Conservation (phyloP, 1,284 basidiomycete genomes). For the Naganishia albida region DNA sequence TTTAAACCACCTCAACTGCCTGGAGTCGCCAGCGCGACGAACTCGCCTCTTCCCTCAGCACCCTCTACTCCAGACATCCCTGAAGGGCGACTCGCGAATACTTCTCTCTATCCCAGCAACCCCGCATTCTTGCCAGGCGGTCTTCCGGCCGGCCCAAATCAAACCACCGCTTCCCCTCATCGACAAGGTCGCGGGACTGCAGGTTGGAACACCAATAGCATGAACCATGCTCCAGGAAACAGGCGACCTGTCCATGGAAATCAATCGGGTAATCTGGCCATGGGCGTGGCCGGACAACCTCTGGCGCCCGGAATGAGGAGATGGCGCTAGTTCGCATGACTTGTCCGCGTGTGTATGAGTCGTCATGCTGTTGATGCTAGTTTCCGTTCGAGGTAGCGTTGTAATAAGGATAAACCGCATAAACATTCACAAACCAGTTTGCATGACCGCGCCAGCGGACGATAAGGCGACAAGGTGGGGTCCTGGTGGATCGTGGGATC, state of each 20-base stretch:
- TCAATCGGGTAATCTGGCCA: constrained; percentile 9
- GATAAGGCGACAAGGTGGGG: no score
- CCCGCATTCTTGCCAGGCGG: constrained; percentile 8
- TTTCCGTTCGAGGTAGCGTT: no score
- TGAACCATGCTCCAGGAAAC: constrained; percentile 6
- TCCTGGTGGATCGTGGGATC: no score
- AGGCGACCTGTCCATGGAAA: not conserved
- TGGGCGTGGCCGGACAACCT: constrained; percentile 17
- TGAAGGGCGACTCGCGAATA: constrained; percentile 7
- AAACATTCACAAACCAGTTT: no score
- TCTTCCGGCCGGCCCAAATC: not conserved
- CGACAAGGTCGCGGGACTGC: constrained; percentile 13
- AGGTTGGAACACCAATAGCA: constrained; percentile 10
- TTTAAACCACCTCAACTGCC: constrained; percentile 42
- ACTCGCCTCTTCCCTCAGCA: constrained; percentile 3
- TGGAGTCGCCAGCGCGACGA: constrained; percentile 28
- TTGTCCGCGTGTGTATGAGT: no score
- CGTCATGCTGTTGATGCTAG: no score
- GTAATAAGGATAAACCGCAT: no score
- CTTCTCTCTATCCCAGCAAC: constrained; percentile 12
- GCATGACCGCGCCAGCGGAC: no score
- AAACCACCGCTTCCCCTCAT: not conserved
- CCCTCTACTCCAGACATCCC: constrained; percentile 31
- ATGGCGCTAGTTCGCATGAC: constrained; percentile 3
- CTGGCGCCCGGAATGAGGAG: constrained; percentile 3